phyloP scores from a whole-genome alignment of 805 yeast genomes.

The Lipomyces oligophaga region DNA sequence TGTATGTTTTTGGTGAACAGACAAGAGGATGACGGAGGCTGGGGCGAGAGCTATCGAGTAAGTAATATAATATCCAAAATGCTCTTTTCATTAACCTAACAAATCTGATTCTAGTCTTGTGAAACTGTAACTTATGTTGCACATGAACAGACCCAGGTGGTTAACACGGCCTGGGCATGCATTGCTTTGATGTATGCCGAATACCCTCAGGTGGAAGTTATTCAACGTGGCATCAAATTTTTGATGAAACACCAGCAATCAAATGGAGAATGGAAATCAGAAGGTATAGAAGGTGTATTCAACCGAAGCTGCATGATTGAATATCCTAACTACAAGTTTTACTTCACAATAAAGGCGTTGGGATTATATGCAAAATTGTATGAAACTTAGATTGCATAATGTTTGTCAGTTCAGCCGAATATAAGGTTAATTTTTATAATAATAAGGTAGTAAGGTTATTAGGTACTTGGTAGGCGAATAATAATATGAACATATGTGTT shows the following conservation, averaged over 20 bases:
- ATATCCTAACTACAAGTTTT: slow-evolving; percentile 86
- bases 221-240: slow-evolving; percentile 59
- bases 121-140: slow-evolving; percentile 24
- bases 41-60: slow-evolving; percentile 94
- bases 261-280: slow-evolving; percentile 82
- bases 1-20: slow-evolving; percentile 77
- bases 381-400: slow-evolving; percentile 4
- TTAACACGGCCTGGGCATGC: slow-evolving; percentile 90
- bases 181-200: slow-evolving; percentile 76
- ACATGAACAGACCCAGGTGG: slow-evolving; percentile 51
- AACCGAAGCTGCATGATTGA: slow-evolving; percentile 72
- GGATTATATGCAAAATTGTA: slow-evolving; percentile 55
- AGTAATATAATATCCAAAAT: slow-evolving; percentile 38
- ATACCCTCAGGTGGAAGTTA: slow-evolving; percentile 65
- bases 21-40: slow-evolving; percentile 88
- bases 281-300: slow-evolving; percentile 91
- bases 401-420: too few species aligned
- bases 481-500: too few species aligned
- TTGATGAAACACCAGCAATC: slow-evolving; percentile 61
- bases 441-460: too few species aligned
- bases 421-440: too few species aligned
- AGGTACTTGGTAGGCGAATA: too few species aligned
- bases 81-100: neutral
- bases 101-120: slow-evolving; percentile 17
- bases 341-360: slow-evolving; percentile 88